A percentile compares a stretch with the other conserved stretches of the same genome.
Evolutionary conservation across 2,329 filamentous ascomycete genomes (phyloP).

Genomic region (Exserohilum turcica): DNA sequence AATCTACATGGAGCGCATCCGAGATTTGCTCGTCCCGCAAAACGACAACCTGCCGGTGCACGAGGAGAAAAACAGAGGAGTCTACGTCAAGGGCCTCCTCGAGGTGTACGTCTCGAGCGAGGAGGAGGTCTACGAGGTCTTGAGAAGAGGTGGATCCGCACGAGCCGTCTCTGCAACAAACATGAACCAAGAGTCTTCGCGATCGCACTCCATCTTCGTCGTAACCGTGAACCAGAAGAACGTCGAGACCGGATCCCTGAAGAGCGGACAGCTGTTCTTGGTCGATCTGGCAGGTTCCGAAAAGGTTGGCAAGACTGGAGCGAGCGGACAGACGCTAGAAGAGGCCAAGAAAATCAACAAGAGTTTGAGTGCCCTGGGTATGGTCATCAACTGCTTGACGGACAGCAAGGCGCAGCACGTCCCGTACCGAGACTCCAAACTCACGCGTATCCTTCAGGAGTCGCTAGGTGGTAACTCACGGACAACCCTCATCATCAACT

Average conservation of each 20-base stretch:
- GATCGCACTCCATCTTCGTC: conserved; percentile 97
- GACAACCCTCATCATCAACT: conserved; percentile 98
- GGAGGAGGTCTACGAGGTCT: conserved; percentile 94
- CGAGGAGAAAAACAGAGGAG: conserved; percentile 93
- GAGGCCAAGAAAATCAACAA: conserved; percentile 99
- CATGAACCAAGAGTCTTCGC: conserved; percentile 98
- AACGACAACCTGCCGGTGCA: conserved; percentile 98
- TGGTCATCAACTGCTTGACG: conserved; percentile 98
- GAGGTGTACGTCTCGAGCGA: conserved; percentile 97
- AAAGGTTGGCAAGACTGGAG: conserved; percentile 98
- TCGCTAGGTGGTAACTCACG: conserved; percentile 96
- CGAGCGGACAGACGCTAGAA: conserved; percentile 94
- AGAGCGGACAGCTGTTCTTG: conserved; percentile 94
- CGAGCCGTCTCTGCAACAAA: conserved; percentile 95
- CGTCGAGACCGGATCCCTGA: conserved; percentile 91
- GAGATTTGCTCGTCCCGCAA: conserved; percentile 87
- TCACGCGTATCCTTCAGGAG: conserved; percentile 96
- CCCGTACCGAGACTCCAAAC: conserved; percentile 96
- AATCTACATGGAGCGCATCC: conserved; percentile 99
- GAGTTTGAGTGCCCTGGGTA: conserved; percentile 94
- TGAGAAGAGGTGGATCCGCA: conserved; percentile 87
- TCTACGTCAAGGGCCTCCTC: conserved; percentile 93
- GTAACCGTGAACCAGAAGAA: conserved; percentile 98
- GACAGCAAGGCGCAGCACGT: conserved; percentile 97
- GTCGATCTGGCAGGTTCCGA: conserved; percentile 98